Base-by-base conservation (phyloP, 495 filamentous ascomycete genomes). In the Hypoxylon crocopeplum region DNA sequence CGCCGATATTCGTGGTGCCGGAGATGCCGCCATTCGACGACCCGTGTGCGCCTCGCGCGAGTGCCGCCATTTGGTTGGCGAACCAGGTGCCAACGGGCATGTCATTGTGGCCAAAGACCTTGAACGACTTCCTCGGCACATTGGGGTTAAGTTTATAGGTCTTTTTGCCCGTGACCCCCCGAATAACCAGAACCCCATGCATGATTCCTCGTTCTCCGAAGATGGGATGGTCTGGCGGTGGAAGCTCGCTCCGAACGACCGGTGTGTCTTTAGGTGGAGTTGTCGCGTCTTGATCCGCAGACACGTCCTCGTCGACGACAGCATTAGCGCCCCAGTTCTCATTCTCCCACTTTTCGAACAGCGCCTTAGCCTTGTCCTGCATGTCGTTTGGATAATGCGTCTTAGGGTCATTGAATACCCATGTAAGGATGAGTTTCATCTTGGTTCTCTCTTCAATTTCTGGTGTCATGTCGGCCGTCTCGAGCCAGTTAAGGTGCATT, bases 21-120 rank as follows among this genome's bases (percentile, higher is more conserved):
- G 65, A 56, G 25, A 85, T 84, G 1, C 83, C 83, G 0, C 59
- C 70, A 50, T 75, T 68, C 0, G 59, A 48, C 4, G 67, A 53
- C 1, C 80, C 81, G 37, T 85, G 82, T 0, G 77, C 81, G 8
- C 83, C 83, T 30, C 78, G 75, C 20, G 72, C 72, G 7, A 80
- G 64, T 0, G 82, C 80, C 3, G 70, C 74, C 3, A 72, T 63
- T n/a, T 79, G 77, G 5, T 70, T 61, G 0, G 82, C 79, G 66
- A 72, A 85, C 82, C 83, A 85, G 29, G 67, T 62, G 10, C 82
- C 82, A 0, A 81, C 61, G 0, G 3, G 10, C 7, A 82, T 59
- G 3, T 65, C 62, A 46, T 84, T 84, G 32, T 77, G 61, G 0
- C 82, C 82, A 42, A 75, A 75, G 0, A 77, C 69, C 5, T 73